Evolutionary conservation across 2,329 filamentous ascomycete genomes (phyloP), one percentile per base, ranked within the genome.

Genomic region (Sarocladium kiliense): DNA sequence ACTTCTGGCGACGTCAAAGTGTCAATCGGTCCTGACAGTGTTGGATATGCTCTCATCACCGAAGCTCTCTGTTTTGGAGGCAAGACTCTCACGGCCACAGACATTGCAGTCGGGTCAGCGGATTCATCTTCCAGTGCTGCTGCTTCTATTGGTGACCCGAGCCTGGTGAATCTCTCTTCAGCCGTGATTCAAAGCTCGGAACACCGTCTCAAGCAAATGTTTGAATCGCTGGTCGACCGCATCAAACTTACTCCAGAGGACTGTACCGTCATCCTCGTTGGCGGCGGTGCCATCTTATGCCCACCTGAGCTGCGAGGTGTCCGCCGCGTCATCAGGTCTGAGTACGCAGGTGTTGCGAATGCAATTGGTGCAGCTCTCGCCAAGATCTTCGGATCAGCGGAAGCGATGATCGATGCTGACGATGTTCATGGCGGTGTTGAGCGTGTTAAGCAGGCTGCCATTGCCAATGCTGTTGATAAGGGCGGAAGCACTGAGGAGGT

Each of bases 11-110:
- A 60, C n/a, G 49, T 62, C n/a, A 25, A 19, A 18, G 51, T 55
- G 1, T 65, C 74, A 1, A 69, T 66, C 1, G 65, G 65, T 1
- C 64, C 64, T 1, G 61, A 65, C 5, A 63, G 61, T 19, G 63
- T 65, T 1, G 65, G 64, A 23, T 61, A 65, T 36, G 57, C 58
- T 1, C 59, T 65, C 11, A 55, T 56, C 5, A 47, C 55, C 3
- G 56, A 59, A 50, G 60, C 63, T 2, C 47, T 60, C 5, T 58
- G 57, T 54, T 65, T 64, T 42, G 62, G 62, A 3, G 64, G 64
- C 16, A 44, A 54, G 10, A 55, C 55, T 2, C 36, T 59, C 2
- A 65, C 64, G 2, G 61, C 62, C 10, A 65, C 64, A 1, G 64
- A 63, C 18, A 55, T 66, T 5, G 61, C 60, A 19, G 59, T 63